Percentiles rank a stretch among this genome's conserved stretches.
These are phyloP conservation scores for Funneliformis mosseae DNA, from an alignment of 192 early-diverging fungal species.

Conservation along the genomic window DNA sequence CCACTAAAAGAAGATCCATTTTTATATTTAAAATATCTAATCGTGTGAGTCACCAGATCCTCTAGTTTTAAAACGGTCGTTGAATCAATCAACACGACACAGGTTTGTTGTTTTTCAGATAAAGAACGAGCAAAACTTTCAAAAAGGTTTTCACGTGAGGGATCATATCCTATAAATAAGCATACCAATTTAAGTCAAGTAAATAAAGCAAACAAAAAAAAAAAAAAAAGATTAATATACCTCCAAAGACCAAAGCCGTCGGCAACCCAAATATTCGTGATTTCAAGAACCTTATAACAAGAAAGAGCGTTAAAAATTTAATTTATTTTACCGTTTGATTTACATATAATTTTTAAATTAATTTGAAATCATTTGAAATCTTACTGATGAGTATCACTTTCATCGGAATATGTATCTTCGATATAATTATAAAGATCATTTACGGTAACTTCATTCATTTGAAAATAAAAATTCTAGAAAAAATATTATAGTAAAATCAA, in stretches of 20 bases:
- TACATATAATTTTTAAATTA: not conserved
- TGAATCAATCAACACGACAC: not conserved
- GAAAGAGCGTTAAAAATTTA: not conserved
- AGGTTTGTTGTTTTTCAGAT: not conserved
- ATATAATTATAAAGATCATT: not conserved
- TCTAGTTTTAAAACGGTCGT: not conserved
- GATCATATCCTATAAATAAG: not conserved
- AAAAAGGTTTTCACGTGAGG: not conserved
- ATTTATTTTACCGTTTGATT: not conserved
- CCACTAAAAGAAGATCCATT: not conserved
- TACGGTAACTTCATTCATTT: not conserved
- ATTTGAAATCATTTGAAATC: not conserved
- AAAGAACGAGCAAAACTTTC: not conserved
- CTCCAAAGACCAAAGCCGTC: constrained; percentile 14
- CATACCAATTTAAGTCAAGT: not conserved
- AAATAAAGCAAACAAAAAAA: not conserved
- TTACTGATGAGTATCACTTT: not conserved
- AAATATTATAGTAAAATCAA: not conserved
- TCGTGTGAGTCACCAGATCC: not conserved
- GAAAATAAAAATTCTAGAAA: not conserved
- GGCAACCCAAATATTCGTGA: not conserved
- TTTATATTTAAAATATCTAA: not conserved
- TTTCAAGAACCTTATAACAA: not conserved
- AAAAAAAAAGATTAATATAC: not conserved
- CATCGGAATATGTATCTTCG: not conserved